A percentile compares a stretch with the other conserved stretches of the same genome.
These are phyloP conservation scores for Aphanocladium album DNA, from an alignment of 2,329 filamentous ascomycete genomes.

Conservation along the genomic window DNA sequence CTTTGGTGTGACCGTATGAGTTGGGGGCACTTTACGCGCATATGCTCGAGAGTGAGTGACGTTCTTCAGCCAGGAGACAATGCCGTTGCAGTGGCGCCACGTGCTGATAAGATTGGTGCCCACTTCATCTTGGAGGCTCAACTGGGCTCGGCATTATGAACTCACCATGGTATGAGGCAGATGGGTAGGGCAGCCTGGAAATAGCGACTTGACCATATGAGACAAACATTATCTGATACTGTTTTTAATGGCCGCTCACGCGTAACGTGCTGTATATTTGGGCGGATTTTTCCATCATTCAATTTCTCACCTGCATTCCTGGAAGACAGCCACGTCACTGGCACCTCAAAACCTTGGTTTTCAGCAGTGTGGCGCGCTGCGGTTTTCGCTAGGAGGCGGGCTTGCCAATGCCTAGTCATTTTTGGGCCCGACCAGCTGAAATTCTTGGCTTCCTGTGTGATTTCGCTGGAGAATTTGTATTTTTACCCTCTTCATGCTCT, in stretches of 20 bases:
- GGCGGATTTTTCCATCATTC: no score
- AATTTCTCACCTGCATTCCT: neutral
- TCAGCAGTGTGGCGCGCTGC: slow-evolving; percentile 7
- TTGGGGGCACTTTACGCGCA: neutral
- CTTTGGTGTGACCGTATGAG: neutral
- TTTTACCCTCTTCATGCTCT: neutral
- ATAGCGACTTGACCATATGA: neutral
- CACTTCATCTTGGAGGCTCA: neutral
- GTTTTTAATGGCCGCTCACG: no score
- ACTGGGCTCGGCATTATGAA: neutral
- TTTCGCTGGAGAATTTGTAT: neutral
- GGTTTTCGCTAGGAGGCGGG: neutral
- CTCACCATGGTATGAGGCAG: neutral
- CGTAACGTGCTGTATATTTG: no score
- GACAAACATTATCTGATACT: no score
- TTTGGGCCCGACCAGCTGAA: neutral
- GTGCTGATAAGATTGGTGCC: slow-evolving; percentile 11
- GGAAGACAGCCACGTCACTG: neutral
- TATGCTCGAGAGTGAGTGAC: no score
- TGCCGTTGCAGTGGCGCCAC: neutral
- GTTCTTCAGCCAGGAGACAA: neutral
- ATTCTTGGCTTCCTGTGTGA: neutral
- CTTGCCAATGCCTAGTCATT: neutral
- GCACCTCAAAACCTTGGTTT: slow-evolving; percentile 14
- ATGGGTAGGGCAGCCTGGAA: no score